Base-by-base conservation (phyloP, 306 rosid genomes). In the Vigna trinervia region DNA sequence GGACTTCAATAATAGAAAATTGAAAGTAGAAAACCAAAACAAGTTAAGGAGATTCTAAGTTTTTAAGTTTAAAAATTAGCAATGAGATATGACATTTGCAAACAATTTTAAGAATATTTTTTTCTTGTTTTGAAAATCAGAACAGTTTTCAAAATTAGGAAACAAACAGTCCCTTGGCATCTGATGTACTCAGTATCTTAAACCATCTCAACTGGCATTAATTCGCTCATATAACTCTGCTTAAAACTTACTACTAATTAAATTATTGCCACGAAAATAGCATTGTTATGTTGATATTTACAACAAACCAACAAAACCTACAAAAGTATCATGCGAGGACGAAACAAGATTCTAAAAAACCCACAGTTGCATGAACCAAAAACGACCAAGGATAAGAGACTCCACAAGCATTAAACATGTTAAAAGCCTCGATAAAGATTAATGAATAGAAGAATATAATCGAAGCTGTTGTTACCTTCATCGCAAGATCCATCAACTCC, bases 401-500 rank as follows among this genome's bases (percentile, higher is more conserved):
- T 62, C 47, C 3, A 8, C 47, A 62, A 64, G 6, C n/a, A n/a
- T n/a, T 7, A 53, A 50, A 56, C 19, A 56, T 75, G 57, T 50
- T 46, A 56, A 23, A 56, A 64, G 12, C 15, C 26, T 34, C 28
- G 71, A 17, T 15, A 54, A 28, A 56, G 11, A 57, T 30, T 38
- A 43, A 73, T 17, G 63, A 79, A 70, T 46, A n/a, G 10, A 14
- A 71, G 12, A 80, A 78, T 30, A 81, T 43, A 23, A 45, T 46
- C 67, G 76, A 59, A 9, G 47, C 32, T 38, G 61, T 62, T 43
- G 20, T 69, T 80, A 95, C 98, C 98, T 95, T 95, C 97, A 95
- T 90, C 9, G 98, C 98, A 71, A 95, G 97, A 89, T 95, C 98
- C 96, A 88, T 95, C 88, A 95, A 85, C 81, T 95, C 98, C 67